A percentile compares a stretch with the other conserved stretches of the same genome.
Conservation (phyloP, 192 early-diverging fungal species). For the Linnemannia hyalina region DNA sequence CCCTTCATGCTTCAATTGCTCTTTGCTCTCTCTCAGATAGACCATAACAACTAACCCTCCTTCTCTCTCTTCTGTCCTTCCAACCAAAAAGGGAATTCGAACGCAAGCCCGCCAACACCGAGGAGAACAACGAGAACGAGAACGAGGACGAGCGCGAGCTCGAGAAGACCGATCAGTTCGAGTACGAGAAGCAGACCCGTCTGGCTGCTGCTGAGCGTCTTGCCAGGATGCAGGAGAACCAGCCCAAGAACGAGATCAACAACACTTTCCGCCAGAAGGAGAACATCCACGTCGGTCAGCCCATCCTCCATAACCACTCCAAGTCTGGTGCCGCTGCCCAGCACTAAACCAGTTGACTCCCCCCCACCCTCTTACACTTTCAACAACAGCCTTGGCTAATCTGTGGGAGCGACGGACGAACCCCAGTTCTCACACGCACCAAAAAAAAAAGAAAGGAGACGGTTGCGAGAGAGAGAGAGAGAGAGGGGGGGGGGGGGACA, state of each 20-base stretch:
- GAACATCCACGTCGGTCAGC: slow-evolving; percentile 45
- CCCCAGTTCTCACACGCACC: background rate
- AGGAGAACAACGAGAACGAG: slow-evolving; percentile 44
- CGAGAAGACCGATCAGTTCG: slow-evolving; percentile 37
- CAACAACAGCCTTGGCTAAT: background rate
- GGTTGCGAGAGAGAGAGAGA: background rate
- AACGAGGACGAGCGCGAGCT: slow-evolving; percentile 52
- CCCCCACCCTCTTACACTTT: background rate
- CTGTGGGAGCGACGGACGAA: slow-evolving; percentile 2
- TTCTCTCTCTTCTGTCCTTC: background rate
- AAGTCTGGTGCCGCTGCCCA: slow-evolving; percentile 54
- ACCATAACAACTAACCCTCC: background rate
- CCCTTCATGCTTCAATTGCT: background rate
- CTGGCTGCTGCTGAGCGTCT: slow-evolving; percentile 48
- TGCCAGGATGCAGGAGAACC: slow-evolving; percentile 47
- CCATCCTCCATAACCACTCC: slow-evolving; percentile 43
- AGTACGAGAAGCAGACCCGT: slow-evolving; percentile 37
- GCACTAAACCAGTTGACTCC: background rate
- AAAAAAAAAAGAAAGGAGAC: slow-evolving; percentile 6
- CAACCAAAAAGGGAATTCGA: slow-evolving; percentile 37
- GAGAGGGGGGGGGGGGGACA: background rate
- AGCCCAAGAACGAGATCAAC: slow-evolving; percentile 42
- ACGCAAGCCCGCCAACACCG: slow-evolving; percentile 17
- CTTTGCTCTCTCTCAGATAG: background rate
- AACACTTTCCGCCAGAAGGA: slow-evolving; percentile 50